Evolutionary conservation across 2,329 filamentous ascomycete genomes (phyloP).

Genomic region (Ceratocystis harringtonii): DNA sequence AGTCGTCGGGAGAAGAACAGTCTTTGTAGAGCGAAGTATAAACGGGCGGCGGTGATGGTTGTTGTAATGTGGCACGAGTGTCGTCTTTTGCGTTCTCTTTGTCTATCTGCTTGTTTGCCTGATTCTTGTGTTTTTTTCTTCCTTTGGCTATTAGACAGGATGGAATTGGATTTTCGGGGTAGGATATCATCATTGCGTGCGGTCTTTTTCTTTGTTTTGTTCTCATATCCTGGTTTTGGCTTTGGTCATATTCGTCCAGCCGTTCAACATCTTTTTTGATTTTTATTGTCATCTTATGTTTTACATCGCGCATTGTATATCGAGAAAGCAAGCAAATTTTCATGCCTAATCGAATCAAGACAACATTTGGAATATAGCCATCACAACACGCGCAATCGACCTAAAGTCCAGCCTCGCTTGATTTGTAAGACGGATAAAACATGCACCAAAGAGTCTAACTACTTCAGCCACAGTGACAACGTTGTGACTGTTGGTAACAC

Average conservation of each 20-base stretch:
- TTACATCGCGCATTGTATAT: not conserved
- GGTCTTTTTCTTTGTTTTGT: not conserved
- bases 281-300: not conserved
- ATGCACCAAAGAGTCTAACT: not conserved
- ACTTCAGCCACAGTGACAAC: not conserved
- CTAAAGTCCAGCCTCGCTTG: not conserved
- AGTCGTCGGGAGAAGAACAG: slow-evolving; percentile 27
- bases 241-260: not conserved
- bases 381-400: too few species aligned
- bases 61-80: not conserved
- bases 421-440: not conserved
- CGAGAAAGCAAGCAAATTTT: not conserved
- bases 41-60: not conserved
- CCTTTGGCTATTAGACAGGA: slow-evolving; percentile 1
- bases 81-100: not conserved
- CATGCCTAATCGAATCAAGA: too few species aligned
- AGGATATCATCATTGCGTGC: slow-evolving; percentile 2
- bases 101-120: not conserved
- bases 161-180: not conserved
- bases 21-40: slow-evolving; percentile 12
- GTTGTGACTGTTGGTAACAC: not conserved
- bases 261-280: not conserved
- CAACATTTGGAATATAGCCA: too few species aligned
- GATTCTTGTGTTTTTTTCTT: not conserved
- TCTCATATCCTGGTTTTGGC: not conserved